Evolutionary conservation across 768 basidiomycete genomes (phyloP).

Genomic region (Boletus barrowsii): DNA sequence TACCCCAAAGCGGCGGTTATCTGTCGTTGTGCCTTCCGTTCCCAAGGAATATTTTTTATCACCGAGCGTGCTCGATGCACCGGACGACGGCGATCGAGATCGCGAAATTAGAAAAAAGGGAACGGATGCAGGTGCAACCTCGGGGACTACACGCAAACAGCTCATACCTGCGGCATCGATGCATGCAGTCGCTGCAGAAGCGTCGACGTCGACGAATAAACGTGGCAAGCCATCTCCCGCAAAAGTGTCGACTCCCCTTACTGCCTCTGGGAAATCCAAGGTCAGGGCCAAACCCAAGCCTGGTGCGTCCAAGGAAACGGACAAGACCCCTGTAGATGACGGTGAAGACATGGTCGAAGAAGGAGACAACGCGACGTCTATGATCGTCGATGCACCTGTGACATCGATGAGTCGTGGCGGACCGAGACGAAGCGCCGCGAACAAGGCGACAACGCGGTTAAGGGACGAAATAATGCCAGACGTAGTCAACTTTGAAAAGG

Average conservation of each 20-base stretch:
- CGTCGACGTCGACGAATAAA: slow-evolving; percentile 17
- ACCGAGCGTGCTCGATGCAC: background rate
- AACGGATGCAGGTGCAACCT: background rate
- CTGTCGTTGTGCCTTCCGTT: slow-evolving; percentile 29
- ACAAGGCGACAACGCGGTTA: slow-evolving; percentile 44
- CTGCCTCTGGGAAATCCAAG: slow-evolving; percentile 3
- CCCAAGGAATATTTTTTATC: slow-evolving; percentile 27
- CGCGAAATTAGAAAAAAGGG: background rate
- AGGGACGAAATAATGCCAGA: slow-evolving; percentile 72
- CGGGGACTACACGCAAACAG: background rate
- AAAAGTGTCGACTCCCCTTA: slow-evolving; percentile 2
- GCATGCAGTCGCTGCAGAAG: slow-evolving; percentile 23
- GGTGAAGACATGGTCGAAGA: background rate
- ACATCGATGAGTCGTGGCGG: slow-evolving; percentile 17
- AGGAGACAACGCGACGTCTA: slow-evolving; percentile 3
- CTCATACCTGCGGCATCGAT: slow-evolving; percentile 20
- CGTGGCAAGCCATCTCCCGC: slow-evolving; percentile 15
- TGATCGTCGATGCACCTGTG: slow-evolving; percentile 9
- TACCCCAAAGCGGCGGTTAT: slow-evolving; percentile 22
- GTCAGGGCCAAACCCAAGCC: slow-evolving; percentile 2
- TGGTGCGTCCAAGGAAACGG: background rate
- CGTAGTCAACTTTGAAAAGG: slow-evolving; percentile 62
- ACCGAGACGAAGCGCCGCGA: slow-evolving; percentile 52
- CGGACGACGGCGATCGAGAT: background rate
- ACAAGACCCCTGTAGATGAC: background rate